Conservation (phyloP, 1,284 basidiomycete species). For the Caloboletus inedulis region DNA sequence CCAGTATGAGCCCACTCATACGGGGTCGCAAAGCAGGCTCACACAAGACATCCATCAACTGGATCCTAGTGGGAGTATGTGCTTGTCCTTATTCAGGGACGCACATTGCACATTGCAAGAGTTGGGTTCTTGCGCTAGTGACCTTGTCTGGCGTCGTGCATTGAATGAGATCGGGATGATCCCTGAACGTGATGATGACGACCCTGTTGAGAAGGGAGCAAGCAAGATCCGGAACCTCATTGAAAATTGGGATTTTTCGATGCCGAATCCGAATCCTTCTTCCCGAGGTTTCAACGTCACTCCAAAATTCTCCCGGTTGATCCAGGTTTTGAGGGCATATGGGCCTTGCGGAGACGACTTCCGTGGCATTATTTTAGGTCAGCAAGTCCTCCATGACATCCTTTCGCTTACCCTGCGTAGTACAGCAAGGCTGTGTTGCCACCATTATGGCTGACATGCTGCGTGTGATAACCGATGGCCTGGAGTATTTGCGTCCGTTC, state of each 20-base stretch:
- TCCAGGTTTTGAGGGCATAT: slow-evolving; percentile 55
- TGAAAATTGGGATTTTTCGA: slow-evolving; percentile 55
- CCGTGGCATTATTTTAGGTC: slow-evolving; percentile 65
- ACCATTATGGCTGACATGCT: slow-evolving; percentile 46
- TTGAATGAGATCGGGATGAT: slow-evolving; percentile 36
- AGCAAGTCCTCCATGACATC: slow-evolving; percentile 15
- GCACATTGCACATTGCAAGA: slow-evolving; percentile 47
- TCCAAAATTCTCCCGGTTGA: slow-evolving; percentile 57
- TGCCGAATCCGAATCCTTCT: slow-evolving; percentile 53
- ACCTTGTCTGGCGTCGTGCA: slow-evolving; percentile 60
- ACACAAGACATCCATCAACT: slow-evolving; percentile 36
- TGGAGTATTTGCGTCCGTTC: slow-evolving; percentile 42
- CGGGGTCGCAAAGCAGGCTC: slow-evolving; percentile 32
- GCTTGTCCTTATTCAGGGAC: slow-evolving; percentile 41
- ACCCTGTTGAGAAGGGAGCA: slow-evolving; percentile 23
- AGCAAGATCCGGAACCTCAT: slow-evolving; percentile 41
- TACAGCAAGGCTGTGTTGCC: slow-evolving; percentile 44
- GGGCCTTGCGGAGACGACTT: slow-evolving; percentile 51
- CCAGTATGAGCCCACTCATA: slow-evolving; percentile 33
- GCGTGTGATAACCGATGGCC: slow-evolving; percentile 39
- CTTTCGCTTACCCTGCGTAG: slow-evolving; percentile 31
- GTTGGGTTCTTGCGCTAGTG: slow-evolving; percentile 60
- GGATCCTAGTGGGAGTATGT: slow-evolving; percentile 39
- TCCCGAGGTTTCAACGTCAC: slow-evolving; percentile 61
- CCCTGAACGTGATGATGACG: slow-evolving; percentile 35